Evolutionary conservation across 2,329 filamentous ascomycete species (phyloP).

Genomic region (Dactylellina leptospora): DNA sequence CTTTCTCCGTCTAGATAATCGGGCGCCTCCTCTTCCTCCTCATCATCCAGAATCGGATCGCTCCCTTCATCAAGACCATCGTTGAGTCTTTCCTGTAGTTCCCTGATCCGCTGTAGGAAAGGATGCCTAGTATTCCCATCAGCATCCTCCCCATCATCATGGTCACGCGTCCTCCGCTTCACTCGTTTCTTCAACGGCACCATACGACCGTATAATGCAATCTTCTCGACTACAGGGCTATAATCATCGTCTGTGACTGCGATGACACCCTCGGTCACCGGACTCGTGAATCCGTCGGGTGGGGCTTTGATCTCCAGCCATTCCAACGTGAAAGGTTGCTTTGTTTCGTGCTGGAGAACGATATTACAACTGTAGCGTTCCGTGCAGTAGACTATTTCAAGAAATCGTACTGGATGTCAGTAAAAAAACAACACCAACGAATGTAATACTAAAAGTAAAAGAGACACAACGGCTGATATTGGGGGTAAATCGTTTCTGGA

Average conservation of each 20-base stretch:
- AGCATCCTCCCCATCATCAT: neutral
- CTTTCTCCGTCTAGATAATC: conserved; percentile 37
- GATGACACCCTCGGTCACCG: conserved; percentile 43
- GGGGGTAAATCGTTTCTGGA: no score
- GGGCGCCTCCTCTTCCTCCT: conserved; percentile 17
- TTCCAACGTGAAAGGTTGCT: conserved; percentile 43
- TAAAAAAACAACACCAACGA: neutral
- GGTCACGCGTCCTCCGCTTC: neutral
- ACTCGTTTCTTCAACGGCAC: conserved; percentile 30
- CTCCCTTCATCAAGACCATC: neutral
- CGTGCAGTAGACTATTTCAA: conserved; percentile 41
- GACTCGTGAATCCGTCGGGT: conserved; percentile 40
- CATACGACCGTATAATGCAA: conserved; percentile 33
- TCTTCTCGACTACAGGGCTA: conserved; percentile 28
- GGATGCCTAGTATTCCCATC: no score
- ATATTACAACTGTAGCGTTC: conserved; percentile 49
- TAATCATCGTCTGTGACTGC: conserved; percentile 44
- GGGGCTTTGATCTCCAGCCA: conserved; percentile 49
- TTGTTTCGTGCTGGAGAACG: conserved; percentile 48
- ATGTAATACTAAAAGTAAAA: neutral
- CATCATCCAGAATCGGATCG: no score
- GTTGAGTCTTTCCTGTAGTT: no score
- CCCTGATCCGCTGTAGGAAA: no score
- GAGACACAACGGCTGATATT: neutral
- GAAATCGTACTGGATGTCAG: neutral